Conservation (phyloP, 495 filamentous ascomycete genomes). For the Oidiodendron maius region DNA sequence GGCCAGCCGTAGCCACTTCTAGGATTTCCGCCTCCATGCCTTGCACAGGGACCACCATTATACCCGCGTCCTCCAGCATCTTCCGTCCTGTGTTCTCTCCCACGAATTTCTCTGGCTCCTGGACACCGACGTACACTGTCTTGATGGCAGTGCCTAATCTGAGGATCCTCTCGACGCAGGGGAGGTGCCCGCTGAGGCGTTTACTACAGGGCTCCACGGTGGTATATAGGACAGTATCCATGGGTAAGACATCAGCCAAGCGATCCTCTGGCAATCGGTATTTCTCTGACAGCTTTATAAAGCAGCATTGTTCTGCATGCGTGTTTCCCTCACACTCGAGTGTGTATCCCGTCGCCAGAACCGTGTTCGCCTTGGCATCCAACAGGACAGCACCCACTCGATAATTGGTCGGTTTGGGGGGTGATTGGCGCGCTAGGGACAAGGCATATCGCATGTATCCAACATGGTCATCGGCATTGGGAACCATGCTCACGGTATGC, state of each 20-base stretch:
- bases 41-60: constrained; percentile 61
- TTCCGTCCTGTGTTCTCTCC: constrained; percentile 67
- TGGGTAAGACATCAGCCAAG: constrained; percentile 49
- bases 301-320: constrained; percentile 89
- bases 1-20: constrained; percentile 73
- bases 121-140: constrained; percentile 80
- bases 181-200: constrained; percentile 71
- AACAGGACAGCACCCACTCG: constrained; percentile 85
- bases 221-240: constrained; percentile 68
- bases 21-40: constrained; percentile 82
- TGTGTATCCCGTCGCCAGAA: constrained; percentile 84
- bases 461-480: constrained; percentile 44
- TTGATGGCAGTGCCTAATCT: constrained; percentile 54
- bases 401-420: constrained; percentile 85
- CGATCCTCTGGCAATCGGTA: constrained; percentile 44
- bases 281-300: constrained; percentile 56
- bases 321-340: constrained; percentile 90
- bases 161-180: constrained; percentile 79
- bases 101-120: constrained; percentile 87
- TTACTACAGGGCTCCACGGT: constrained; percentile 91
- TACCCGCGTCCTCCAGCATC: constrained; percentile 66
- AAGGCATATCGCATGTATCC: constrained; percentile 70
- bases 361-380: constrained; percentile 45
- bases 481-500: too few species aligned
- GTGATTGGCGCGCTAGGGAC: constrained; percentile 65